Evolutionary conservation across 192 early-diverging fungal genomes (phyloP).

Genomic region (Umbelopsis sp.): DNA sequence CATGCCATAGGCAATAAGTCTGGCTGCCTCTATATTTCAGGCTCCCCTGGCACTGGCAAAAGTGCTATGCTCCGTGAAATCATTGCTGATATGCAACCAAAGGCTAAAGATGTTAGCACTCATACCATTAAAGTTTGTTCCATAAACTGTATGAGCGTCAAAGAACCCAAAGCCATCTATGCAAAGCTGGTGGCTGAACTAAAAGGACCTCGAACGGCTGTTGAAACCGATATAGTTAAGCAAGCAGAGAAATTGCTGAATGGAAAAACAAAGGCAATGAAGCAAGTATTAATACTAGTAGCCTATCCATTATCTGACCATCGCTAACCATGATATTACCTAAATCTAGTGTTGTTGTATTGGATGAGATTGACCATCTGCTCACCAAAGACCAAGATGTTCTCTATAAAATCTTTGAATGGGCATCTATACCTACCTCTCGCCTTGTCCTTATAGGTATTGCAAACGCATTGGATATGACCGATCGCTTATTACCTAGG

Average conservation of each 20-base stretch:
- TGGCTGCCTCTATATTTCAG: slow-evolving; percentile 84
- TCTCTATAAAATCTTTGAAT: slow-evolving; percentile 88
- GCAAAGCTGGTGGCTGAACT: slow-evolving; percentile 64
- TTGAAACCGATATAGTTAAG: slow-evolving; percentile 51
- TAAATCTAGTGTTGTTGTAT: slow-evolving; percentile 66
- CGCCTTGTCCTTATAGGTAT: slow-evolving; percentile 85
- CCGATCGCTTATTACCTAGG: slow-evolving; percentile 86
- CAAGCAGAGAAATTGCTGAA: slow-evolving; percentile 58
- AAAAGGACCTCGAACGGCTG: slow-evolving; percentile 33
- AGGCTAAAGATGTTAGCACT: slow-evolving; percentile 35
- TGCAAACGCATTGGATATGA: slow-evolving; percentile 92
- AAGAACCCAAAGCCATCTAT: slow-evolving; percentile 71
- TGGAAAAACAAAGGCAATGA: slow-evolving; percentile 50
- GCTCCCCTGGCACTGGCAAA: slow-evolving; percentile 94
- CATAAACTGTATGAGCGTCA: slow-evolving; percentile 89
- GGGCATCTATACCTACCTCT: slow-evolving; percentile 63
- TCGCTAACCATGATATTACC: background rate
- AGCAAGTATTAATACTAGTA: slow-evolving; percentile 41
- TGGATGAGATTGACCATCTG: slow-evolving; percentile 95
- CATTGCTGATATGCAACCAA: slow-evolving; percentile 41
- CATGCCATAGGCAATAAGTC: slow-evolving; percentile 53
- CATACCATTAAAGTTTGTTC: slow-evolving; percentile 61
- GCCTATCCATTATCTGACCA: background rate
- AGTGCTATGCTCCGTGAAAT: slow-evolving; percentile 80
- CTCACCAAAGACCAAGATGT: slow-evolving; percentile 80